Evolutionary conservation across 192 early-diverging fungal genomes (phyloP), one percentile per base, ranked within the genome.

Genomic region (Coemansia biformis): DNA sequence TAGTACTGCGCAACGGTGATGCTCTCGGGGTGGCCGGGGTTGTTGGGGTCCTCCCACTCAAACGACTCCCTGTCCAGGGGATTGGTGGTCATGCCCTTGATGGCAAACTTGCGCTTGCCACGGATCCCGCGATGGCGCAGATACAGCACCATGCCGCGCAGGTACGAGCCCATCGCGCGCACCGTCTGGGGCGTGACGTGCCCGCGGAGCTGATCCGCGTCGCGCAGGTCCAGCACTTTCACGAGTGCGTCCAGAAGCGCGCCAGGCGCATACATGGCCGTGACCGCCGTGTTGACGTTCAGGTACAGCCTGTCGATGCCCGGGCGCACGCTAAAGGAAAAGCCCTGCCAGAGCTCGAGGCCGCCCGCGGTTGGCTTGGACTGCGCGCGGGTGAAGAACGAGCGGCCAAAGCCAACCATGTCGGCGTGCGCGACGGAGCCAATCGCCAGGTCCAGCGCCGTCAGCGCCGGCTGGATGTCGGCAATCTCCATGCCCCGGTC

Each of bases 331-430:
- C 86, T 89, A 43, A 93, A 90, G 51, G 91, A 93, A 59, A 88
- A 91, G 13, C 95, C 95, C 57, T 85, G 84, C 93, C 93, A 93
- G 5, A 92, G 81, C 76, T 93, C 89, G 17, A 85, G 79, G 13
- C 93, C 91, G 39, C 90, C 86, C 5, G 59, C 67, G 0, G 81
- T 76, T 24, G 46, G 42, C 31, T 36, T 41, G 2, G 65, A 57
- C 47, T 76, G 78, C 11, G 79, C 73, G n/a, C 85, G 80, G 1
- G 90, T 96, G 56, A 87, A 96, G 75, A 98, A 96, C 24, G 90
- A 96, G 1, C 92, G 79, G 11, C 88, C 84, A 42, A 92, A 86
- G 21, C 83, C 88, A 13, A 81, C 76, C 59, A 89, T 89, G 23
- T 76, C 61, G 43, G 84, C 63, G n/a, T 88, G 83, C n/a, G 92